phyloP scores from a whole-genome alignment of 1,284 basidiomycete species.

The Naganishia albida region DNA sequence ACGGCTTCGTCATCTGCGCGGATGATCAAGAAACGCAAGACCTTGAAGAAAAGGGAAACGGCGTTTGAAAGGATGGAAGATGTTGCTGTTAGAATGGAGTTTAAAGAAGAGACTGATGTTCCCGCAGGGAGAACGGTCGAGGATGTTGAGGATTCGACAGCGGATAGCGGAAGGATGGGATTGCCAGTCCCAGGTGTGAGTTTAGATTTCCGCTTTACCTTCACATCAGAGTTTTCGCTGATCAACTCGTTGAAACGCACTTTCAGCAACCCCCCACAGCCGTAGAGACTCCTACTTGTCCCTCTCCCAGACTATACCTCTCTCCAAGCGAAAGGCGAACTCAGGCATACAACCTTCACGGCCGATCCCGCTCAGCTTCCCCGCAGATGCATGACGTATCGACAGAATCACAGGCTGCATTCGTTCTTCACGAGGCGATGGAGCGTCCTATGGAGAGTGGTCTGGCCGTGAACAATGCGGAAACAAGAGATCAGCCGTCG shows the following conservation, averaged over 20 bases:
- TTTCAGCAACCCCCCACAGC: background rate
- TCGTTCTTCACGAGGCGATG: background rate
- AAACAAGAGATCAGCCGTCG: background rate
- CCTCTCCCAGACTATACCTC: background rate
- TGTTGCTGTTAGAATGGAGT: background rate
- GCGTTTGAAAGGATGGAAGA: background rate
- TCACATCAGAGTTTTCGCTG: too few relatives aligned
- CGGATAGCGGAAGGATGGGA: constrained; percentile 12
- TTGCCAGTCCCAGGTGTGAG: background rate
- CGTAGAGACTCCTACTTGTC: background rate
- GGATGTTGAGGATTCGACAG: background rate
- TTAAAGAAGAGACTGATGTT: background rate
- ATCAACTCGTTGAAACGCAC: background rate
- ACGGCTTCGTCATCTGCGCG: background rate
- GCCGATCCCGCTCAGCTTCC: background rate
- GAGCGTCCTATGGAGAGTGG: too few relatives aligned
- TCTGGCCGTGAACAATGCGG: background rate
- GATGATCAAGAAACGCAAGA: constrained; percentile 21
- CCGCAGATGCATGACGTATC: background rate
- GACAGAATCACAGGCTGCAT: background rate
- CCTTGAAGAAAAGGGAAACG: background rate
- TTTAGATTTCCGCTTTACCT: background rate
- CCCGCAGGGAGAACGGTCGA: background rate
- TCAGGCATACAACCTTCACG: constrained; percentile 15
- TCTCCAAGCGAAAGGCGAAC: background rate